A percentile compares a stretch with the other conserved stretches of the same genome.
Evolutionary conservation across 306 rosid species (phyloP).

Genomic region (Lablab purpureus): DNA sequence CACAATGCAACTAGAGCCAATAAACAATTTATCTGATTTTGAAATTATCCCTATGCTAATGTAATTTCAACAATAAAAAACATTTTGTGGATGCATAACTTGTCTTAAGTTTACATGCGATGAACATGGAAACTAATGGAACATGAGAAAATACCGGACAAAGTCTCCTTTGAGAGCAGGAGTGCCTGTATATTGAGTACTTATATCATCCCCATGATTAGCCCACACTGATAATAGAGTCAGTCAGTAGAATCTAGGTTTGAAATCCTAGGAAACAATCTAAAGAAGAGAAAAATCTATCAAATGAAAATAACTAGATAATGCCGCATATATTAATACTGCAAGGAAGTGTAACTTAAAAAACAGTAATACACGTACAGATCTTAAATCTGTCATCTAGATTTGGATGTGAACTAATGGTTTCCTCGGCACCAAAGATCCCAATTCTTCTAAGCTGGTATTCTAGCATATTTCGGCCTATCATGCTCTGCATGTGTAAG

Average conservation of each 20-base stretch:
- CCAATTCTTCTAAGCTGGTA: slow-evolving; percentile 84
- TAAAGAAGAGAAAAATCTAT: neutral
- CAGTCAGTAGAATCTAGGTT: slow-evolving; percentile 1
- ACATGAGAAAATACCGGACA: slow-evolving; percentile 62
- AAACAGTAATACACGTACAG: slow-evolving; percentile 54
- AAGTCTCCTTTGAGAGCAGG: slow-evolving; percentile 90
- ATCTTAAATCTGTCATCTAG: slow-evolving; percentile 73
- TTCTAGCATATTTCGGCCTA: slow-evolving; percentile 80
- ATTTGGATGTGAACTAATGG: slow-evolving; percentile 80
- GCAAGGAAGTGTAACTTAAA: slow-evolving; percentile 8
- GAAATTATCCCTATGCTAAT: neutral
- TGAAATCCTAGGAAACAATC: slow-evolving; percentile 24
- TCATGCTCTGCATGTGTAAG: slow-evolving; percentile 77
- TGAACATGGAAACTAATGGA: slow-evolving; percentile 1
- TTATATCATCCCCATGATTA: slow-evolving; percentile 86
- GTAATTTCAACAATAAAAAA: neutral
- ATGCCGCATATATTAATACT: slow-evolving; percentile 1
- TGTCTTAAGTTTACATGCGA: neutral
- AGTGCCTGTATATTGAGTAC: slow-evolving; percentile 89
- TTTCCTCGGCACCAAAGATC: slow-evolving; percentile 84
- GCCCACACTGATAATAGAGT: slow-evolving; percentile 78
- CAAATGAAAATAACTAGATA: neutral
- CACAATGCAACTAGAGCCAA: neutral
- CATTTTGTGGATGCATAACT: neutral
- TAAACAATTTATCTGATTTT: slow-evolving; percentile 2